Evolutionary conservation across 2,329 filamentous ascomycete genomes (phyloP).

Genomic region (Colletotrichum sp.): DNA sequence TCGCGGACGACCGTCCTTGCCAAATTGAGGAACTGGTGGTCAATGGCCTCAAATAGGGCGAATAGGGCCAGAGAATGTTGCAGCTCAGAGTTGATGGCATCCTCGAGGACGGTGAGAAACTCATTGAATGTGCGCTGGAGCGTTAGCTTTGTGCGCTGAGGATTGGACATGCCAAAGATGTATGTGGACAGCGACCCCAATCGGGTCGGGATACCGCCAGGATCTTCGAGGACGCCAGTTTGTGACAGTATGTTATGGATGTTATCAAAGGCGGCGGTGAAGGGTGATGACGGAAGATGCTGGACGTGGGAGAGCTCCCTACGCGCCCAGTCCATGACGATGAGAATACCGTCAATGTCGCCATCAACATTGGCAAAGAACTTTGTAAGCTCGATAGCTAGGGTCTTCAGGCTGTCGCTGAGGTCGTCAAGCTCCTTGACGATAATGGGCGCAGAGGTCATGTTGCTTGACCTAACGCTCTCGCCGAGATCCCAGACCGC

Average conservation of each 20-base stretch:
- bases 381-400: conserved; percentile 84
- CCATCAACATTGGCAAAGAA: conserved; percentile 95
- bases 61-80: conserved; percentile 82
- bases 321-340: conserved; percentile 96
- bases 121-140: conserved; percentile 88
- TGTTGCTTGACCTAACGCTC: conserved; percentile 86
- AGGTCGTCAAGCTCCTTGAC: conserved; percentile 85
- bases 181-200: conserved; percentile 73
- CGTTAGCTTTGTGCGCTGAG: conserved; percentile 80
- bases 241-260: conserved; percentile 78
- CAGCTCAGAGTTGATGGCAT: conserved; percentile 85
- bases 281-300: conserved; percentile 62
- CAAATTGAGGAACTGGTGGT: conserved; percentile 87
- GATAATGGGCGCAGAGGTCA: conserved; percentile 88
- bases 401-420: conserved; percentile 82
- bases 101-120: conserved; percentile 85
- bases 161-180: conserved; percentile 79
- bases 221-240: conserved; percentile 63
- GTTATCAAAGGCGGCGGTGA: conserved; percentile 81
- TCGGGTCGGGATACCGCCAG: conserved; percentile 63
- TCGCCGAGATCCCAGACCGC: conserved; percentile 96
- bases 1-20: conserved; percentile 86
- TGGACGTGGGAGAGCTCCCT: conserved; percentile 79
- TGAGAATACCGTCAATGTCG: conserved; percentile 89
- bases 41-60: conserved; percentile 88